phyloP scores from a whole-genome alignment of 768 basidiomycete species.

The Omphalotus guepiniiformis region DNA sequence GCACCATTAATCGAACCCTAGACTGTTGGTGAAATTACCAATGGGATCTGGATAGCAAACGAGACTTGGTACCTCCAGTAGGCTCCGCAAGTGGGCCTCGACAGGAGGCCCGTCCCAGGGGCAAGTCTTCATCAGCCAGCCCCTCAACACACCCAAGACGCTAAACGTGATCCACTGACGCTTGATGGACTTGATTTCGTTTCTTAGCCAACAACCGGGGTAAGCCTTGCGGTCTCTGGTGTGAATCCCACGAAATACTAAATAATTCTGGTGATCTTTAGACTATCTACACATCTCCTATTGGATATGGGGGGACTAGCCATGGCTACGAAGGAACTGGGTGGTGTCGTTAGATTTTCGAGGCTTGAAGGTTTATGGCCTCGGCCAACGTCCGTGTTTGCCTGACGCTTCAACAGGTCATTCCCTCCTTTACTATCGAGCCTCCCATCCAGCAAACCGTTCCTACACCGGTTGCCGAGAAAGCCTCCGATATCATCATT shows the following conservation, averaged over 20 bases:
- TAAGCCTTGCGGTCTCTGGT: neutral
- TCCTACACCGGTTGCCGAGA: conserved; percentile 5
- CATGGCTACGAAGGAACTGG: conserved; percentile 31
- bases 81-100: neutral
- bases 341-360: conserved; percentile 48
- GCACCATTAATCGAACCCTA: conserved; percentile 2
- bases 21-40: conserved; percentile 3
- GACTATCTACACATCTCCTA: conserved; percentile 36
- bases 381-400: conserved; percentile 45
- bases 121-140: neutral
- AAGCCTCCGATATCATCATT: no score
- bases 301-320: conserved; percentile 43
- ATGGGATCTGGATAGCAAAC: neutral
- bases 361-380: conserved; percentile 43
- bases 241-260: neutral
- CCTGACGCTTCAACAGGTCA: conserved; percentile 46
- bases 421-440: conserved; percentile 41
- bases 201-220: neutral
- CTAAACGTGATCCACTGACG: neutral
- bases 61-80: neutral
- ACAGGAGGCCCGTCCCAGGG: neutral
- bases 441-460: conserved; percentile 4
- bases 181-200: neutral
- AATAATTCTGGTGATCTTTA: neutral
- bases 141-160: neutral